Evolutionary conservation across 345 rosid genomes (phyloP).

Genomic region (Draba incana): DNA sequence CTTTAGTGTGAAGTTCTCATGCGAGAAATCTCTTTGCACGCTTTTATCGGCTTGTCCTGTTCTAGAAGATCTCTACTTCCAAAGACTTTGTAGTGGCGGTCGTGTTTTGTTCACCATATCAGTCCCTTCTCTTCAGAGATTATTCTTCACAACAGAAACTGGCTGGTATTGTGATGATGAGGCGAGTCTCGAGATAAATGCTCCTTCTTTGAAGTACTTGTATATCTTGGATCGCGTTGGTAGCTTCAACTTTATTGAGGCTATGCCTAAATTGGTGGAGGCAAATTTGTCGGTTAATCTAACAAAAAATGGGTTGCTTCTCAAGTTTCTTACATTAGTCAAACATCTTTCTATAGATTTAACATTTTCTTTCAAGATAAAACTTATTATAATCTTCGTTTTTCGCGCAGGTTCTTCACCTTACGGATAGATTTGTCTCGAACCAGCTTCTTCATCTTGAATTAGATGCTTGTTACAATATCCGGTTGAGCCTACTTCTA

Average conservation of each 20-base stretch:
- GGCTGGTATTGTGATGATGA: not conserved
- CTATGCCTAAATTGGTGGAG: conserved; percentile 25
- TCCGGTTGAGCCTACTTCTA: not conserved
- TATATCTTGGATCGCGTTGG: not conserved
- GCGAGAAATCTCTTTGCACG: not conserved
- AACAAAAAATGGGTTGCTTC: not conserved
- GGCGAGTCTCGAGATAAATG: not conserved
- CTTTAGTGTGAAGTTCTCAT: not conserved
- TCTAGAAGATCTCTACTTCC: conserved; percentile 25
- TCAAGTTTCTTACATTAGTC: conserved; percentile 11
- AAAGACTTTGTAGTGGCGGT: not conserved
- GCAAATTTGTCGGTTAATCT: not conserved
- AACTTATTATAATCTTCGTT: not conserved
- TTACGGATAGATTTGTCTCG: not conserved
- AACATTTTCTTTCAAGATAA: not conserved
- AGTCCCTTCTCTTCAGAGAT: conserved; percentile 27
- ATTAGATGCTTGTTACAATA: not conserved
- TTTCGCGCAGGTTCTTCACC: not conserved
- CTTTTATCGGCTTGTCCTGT: conserved; percentile 27
- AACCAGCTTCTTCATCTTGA: conserved; percentile 19
- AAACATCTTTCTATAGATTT: conserved; percentile 4
- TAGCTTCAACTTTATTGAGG: not conserved
- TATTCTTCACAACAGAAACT: not conserved
- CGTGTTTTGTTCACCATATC: conserved; percentile 6
- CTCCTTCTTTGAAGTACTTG: conserved; percentile 27